A percentile compares a stretch with the other conserved stretches of the same genome.
These are phyloP conservation scores for Drosera spatulata DNA, from an alignment of 179 eudicot genomes.

Conservation along the genomic window DNA sequence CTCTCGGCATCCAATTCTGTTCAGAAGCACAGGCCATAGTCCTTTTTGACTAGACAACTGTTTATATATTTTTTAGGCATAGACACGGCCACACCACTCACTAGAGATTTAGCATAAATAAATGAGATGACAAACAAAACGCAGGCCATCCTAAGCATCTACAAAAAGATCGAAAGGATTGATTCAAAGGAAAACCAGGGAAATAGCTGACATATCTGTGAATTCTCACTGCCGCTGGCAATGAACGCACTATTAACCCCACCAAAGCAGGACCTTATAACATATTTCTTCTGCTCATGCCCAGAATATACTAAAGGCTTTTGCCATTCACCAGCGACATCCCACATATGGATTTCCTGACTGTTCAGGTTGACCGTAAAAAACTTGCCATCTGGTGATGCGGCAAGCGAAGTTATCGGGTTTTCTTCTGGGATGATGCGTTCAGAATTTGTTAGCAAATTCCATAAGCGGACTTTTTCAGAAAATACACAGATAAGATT, in stretches of 20 bases:
- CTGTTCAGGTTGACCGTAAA: conserved; percentile 77
- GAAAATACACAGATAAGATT: conserved; percentile 57
- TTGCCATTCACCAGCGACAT: conserved; percentile 51
- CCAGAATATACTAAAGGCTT: conserved; percentile 65
- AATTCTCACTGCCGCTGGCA: conserved; percentile 91
- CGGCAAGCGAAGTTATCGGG: conserved; percentile 65
- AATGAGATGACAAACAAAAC: not conserved
- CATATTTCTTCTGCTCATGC: conserved; percentile 74
- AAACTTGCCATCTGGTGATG: conserved; percentile 62
- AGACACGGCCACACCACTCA: not conserved
- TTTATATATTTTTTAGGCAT: not conserved
- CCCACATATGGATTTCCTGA: conserved; percentile 97
- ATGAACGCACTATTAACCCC: conserved; percentile 64
- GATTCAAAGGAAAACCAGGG: not conserved
- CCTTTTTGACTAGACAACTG: no score
- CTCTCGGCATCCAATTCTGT: no score
- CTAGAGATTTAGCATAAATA: not conserved
- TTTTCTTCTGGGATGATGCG: conserved; percentile 72
- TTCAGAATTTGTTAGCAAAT: conserved; percentile 48
- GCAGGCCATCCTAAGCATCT: not conserved
- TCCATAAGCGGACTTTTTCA: conserved; percentile 68
- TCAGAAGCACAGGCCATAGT: no score
- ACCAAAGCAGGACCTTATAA: conserved; percentile 91
- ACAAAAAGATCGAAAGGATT: not conserved
- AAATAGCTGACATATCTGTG: conserved; percentile 40